Evolutionary conservation across 805 yeast genomes (phyloP).

Genomic region (Lipomyces chichibuensis): DNA sequence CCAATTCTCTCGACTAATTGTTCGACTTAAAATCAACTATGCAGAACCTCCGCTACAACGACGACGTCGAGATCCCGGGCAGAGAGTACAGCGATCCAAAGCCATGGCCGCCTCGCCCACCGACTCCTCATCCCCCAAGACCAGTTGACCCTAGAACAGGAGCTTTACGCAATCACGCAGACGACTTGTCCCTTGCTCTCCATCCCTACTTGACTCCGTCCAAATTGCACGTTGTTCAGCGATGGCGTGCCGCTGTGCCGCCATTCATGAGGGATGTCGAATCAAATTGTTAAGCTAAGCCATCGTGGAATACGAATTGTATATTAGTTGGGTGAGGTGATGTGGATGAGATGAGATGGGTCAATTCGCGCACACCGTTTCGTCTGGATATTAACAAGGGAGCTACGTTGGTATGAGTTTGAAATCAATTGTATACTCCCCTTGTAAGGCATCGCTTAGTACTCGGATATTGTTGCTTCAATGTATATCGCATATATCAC

Average conservation of each 20-base stretch:
- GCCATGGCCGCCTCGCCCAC: conserved; percentile 31
- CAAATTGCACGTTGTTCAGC: background rate
- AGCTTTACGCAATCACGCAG: background rate
- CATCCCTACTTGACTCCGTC: background rate
- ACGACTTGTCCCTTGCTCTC: background rate
- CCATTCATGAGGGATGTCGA: background rate
- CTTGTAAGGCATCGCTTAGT: background rate
- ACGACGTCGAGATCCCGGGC: background rate
- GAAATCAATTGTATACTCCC: background rate
- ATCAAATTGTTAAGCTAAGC: background rate
- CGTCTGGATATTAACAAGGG: background rate
- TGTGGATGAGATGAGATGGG: background rate
- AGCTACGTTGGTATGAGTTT: background rate
- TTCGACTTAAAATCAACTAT: background rate
- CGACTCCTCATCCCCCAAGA: conserved; percentile 27
- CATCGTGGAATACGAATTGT: background rate
- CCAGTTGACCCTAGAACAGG: conserved; percentile 3
- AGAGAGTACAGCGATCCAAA: background rate
- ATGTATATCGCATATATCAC: background rate
- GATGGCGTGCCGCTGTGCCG: background rate
- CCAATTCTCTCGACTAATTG: background rate
- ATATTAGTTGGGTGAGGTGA: background rate
- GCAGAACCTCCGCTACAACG: background rate
- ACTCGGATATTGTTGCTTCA: background rate
- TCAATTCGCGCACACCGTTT: background rate